A percentile compares a stretch with the other conserved stretches of the same genome.
These are phyloP conservation scores for Paraurostyla sp. DNA, from an alignment of 73 alveolate species.

Conservation along the genomic window DNA sequence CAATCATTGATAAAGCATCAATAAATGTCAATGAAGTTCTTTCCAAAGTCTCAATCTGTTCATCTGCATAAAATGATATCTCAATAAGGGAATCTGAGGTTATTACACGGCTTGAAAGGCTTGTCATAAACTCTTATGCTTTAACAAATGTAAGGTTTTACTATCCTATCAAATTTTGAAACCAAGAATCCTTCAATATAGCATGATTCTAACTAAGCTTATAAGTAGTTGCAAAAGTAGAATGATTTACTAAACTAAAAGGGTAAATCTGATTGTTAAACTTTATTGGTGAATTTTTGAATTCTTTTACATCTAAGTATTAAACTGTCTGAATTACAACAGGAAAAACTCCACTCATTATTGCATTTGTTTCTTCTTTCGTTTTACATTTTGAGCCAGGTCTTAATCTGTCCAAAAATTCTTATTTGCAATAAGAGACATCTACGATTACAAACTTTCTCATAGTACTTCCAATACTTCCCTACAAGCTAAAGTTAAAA, in stretches of 20 bases:
- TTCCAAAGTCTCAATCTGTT: too few species aligned
- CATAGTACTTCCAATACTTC: neutral
- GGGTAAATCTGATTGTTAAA: neutral
- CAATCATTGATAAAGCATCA: too few species aligned
- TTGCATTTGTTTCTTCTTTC: neutral
- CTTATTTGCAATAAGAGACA: neutral
- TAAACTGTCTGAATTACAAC: neutral
- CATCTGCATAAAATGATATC: too few species aligned
- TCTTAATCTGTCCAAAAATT: neutral
- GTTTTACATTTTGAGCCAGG: neutral
- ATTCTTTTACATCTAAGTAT: neutral
- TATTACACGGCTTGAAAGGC: neutral
- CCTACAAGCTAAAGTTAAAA: neutral
- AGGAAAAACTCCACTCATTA: neutral
- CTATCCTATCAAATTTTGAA: neutral
- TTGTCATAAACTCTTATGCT: neutral
- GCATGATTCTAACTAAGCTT: neutral
- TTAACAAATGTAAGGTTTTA: neutral
- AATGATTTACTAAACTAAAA: neutral
- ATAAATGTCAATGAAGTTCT: too few species aligned
- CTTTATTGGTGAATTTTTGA: neutral
- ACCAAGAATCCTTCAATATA: neutral
- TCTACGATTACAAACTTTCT: neutral
- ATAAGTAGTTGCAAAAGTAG: neutral
- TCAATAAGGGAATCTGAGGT: too few species aligned